phyloP scores from a whole-genome alignment of 1,139 yeast species.

The Geotrichum fermentans region DNA sequence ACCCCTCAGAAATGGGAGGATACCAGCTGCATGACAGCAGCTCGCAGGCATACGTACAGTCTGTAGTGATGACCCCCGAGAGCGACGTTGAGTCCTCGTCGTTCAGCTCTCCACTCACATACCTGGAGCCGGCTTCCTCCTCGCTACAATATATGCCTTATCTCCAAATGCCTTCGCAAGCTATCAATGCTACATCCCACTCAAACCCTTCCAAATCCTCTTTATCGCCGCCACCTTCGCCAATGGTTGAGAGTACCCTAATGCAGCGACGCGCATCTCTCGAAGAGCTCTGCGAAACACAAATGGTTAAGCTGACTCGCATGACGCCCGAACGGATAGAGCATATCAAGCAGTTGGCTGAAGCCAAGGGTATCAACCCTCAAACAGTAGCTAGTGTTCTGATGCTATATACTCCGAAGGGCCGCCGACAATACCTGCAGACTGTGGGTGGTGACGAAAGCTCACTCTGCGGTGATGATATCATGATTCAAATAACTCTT shows the following conservation, averaged over 20 bases:
- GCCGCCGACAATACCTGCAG: constrained; percentile 18
- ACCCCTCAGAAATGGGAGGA: neutral
- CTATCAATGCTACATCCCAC: neutral
- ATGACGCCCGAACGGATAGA: constrained; percentile 30
- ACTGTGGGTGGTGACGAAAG: constrained; percentile 3
- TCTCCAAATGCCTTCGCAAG: neutral
- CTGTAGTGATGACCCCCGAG: constrained; percentile 22
- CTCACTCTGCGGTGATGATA: constrained; percentile 28
- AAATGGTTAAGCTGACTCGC: constrained; percentile 26
- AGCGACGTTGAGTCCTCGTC: constrained; percentile 19
- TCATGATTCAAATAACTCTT: constrained; percentile 31
- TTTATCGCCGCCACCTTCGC: constrained; percentile 15
- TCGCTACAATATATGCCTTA: constrained; percentile 11
- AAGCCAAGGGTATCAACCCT: constrained; percentile 32
- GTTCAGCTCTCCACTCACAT: constrained; percentile 18
- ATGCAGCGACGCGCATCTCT: constrained; percentile 9
- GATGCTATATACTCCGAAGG: constrained; percentile 26
- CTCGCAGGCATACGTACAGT: constrained; percentile 4
- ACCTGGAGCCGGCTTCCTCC: constrained; percentile 11
- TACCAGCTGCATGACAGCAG: neutral
- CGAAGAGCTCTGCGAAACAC: constrained; percentile 14
- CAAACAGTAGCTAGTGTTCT: constrained; percentile 35
- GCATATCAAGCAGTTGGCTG: constrained; percentile 31
- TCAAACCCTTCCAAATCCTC: neutral
- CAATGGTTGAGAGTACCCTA: neutral